phyloP scores from a whole-genome alignment of 257 asterid genomes.

The Coffea eugenioides region DNA sequence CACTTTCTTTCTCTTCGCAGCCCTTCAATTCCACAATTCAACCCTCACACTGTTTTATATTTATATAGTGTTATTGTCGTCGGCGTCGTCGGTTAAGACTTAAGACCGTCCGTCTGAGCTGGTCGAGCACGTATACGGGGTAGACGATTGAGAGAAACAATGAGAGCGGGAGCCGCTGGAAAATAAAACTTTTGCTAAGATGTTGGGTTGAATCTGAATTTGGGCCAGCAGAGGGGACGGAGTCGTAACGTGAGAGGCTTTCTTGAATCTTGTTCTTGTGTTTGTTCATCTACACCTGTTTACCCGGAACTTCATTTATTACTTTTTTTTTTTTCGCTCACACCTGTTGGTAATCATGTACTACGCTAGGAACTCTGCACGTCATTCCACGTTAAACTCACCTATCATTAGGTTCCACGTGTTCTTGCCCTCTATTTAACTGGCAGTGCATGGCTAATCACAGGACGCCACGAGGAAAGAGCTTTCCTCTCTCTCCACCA shows the following conservation, averaged over 20 bases:
- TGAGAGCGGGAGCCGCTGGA: too few relatives aligned
- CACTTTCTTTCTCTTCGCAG: neutral
- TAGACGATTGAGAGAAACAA: too few relatives aligned
- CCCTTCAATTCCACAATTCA: neutral
- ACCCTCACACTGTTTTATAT: too few relatives aligned
- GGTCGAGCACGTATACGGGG: too few relatives aligned
- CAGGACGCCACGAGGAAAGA: constrained; percentile 19
- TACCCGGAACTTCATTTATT: too few relatives aligned
- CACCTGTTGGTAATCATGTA: neutral
- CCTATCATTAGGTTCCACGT: constrained; percentile 51
- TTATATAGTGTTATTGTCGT: too few relatives aligned
- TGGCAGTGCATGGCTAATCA: neutral
- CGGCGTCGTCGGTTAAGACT: too few relatives aligned
- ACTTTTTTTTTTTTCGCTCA: neutral
- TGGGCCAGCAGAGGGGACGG: neutral
- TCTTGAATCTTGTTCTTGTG: neutral
- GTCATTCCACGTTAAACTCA: constrained; percentile 47
- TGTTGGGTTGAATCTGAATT: neutral
- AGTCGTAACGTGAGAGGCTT: neutral
- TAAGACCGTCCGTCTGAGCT: neutral
- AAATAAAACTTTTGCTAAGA: neutral
- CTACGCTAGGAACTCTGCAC: neutral
- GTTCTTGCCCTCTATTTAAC: neutral
- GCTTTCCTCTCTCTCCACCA: neutral
- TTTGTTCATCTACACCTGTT: too few relatives aligned